Base-by-base conservation (phyloP, 108 stramenopile species). In the Discostella stelligeroides region DNA sequence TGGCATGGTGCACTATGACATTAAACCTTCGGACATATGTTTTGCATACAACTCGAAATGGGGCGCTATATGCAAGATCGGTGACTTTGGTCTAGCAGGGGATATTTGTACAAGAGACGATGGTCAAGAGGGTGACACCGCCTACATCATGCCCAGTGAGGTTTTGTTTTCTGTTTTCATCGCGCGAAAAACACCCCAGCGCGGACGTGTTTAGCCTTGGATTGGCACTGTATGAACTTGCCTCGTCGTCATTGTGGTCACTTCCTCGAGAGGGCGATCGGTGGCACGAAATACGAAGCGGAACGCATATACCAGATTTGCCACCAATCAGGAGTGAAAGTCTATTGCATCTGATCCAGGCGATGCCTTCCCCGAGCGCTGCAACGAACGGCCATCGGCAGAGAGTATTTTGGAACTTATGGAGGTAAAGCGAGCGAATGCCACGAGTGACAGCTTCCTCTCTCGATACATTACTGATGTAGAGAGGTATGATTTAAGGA, bases 121-220 rank as follows among this genome's bases (percentile, higher is more conserved):
- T 42, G 92, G 92, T 17, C 92, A 90, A 72, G 92, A 94, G 70
- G 92, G 92, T 53, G 92, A 94, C 61, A 83, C 88, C 17, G 57
- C 70, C 13, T 94, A 91, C 70, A n/a, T n/a, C n/a, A 89, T 94
- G 87, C 76, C 92, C 11, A 80, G 63, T 25, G 92, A 94, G 58
- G 73, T 89, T 0, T 73, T 89, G 0, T 45, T 72, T 9, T 61
- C 83, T 7, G n/a, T n/a, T n/a, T n/a, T n/a, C n/a, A n/a, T 85
- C 77, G 0, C 74, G 68, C 46, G 61, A 42, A 2, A 86, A 86
- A 56, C 83, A 90, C 57, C 84, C 89, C 15, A 81, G 85, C 29
- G 81, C 85, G 27, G 92, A 94, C 53, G 85, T 94, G 58, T 94
- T 94, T 64, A 90, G 89, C 69, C 81, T 94, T 41, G 92, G 92